Percentiles rank a stretch among this genome's conserved stretches.
Evolutionary conservation across 176 grass and related monocot genomes (phyloP).

Genomic region (Hsuehochloa calcarea): DNA sequence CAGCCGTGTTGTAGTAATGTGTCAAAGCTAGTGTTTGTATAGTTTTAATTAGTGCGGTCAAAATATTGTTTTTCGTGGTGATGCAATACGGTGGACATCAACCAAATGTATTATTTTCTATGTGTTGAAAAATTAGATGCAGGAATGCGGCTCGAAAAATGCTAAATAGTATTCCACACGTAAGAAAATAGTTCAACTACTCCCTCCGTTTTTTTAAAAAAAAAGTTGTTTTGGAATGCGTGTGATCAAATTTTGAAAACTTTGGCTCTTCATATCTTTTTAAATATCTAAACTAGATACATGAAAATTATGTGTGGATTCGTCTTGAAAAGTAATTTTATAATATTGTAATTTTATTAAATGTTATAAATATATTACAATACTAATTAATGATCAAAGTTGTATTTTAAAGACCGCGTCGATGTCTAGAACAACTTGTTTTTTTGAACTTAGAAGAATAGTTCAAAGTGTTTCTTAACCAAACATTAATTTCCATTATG

Average conservation of each 20-base stretch:
- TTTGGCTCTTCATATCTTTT: no score
- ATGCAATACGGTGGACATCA: background rate
- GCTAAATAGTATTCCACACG: background rate
- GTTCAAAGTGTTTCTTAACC: background rate
- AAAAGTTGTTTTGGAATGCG: no score
- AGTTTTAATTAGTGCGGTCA: background rate
- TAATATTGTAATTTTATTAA: no score
- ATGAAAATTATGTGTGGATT: no score
- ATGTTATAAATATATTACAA: no score
- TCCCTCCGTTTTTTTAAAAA: no score
- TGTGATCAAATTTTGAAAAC: no score
- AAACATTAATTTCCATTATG: background rate
- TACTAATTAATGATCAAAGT: no score
- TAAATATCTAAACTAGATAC: no score
- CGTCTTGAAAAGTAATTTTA: no score
- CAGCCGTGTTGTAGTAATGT: background rate
- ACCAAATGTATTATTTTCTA: background rate
- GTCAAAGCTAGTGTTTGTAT: background rate
- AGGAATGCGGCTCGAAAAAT: background rate
- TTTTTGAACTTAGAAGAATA: rapidly evolving
- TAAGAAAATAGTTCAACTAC: background rate
- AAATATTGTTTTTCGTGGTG: background rate
- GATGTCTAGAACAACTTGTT: no score
- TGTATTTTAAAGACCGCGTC: no score
- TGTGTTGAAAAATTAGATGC: background rate